Base-by-base conservation (phyloP, 768 basidiomycete species). In the Leccinum imitatum region DNA sequence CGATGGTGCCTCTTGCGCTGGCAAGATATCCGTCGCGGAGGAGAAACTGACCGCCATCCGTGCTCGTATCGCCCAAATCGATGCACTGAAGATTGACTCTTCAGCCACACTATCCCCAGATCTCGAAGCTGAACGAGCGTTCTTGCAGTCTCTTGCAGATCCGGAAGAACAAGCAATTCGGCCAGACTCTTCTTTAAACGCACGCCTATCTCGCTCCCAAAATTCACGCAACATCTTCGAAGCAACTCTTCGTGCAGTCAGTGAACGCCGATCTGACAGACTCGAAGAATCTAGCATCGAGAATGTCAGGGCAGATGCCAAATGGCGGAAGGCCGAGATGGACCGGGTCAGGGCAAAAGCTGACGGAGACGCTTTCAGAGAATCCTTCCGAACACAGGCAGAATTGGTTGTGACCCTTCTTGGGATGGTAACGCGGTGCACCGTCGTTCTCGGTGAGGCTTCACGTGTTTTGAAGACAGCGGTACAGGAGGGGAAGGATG, bases 211-310 rank as follows among this genome's bases (percentile, higher is more conserved):
- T 67, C 84, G 87, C 6, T 87, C 91, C 3, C 80, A 81, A 59
- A 94, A 93, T 69, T 86, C 90, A 4, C 80, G 77, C 61, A 85
- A 87, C 33, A 89, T 94, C 82, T 92, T 94, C 68, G 90, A 92
- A 51, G 92, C 90, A 15, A 91, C 89, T 39, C 82, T 94, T 69
- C 84, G 89, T n/a, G 91, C 91, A 15, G 86, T 87, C 53, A 85
- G 87, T 35, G 90, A 95, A 68, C 80, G 93, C 56, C 86, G 82
- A 61, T 90, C 87, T 4, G 90, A 92, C 63, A 86, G 86, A 64
- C 75, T 93, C 37, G 93, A 93, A 68, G 89, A 92, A 27, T 67
- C 82, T 41, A 83, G 80, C 65, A 70, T 85, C 25, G 87, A 91
- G 60, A 88, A 84, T 63, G 76, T 95, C 67, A 88, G 86, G 67